These are phyloP conservation scores for Saccharomycopsis guyanensis DNA, from an alignment of 805 yeast genomes.

Conservation along the genomic window DNA sequence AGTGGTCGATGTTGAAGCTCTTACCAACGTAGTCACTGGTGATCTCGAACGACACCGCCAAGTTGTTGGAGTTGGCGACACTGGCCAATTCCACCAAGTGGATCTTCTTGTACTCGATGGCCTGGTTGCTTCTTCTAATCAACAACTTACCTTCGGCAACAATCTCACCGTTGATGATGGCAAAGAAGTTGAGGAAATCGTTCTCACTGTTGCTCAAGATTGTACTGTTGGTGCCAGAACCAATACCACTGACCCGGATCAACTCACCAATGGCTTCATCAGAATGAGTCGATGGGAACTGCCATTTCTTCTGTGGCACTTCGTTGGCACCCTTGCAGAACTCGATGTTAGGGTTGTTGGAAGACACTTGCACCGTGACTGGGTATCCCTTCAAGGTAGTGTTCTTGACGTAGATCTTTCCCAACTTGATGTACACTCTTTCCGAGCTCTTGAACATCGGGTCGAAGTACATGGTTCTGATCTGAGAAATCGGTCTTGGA, in stretches of 20 bases:
- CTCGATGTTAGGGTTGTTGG: conserved; percentile 42
- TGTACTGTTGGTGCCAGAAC: conserved; percentile 28
- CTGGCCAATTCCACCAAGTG: conserved; percentile 38
- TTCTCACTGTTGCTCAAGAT: conserved; percentile 32
- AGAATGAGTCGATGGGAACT: conserved; percentile 63
- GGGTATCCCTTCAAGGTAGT: conserved; percentile 26
- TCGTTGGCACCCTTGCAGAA: conserved; percentile 70
- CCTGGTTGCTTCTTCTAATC: conserved; percentile 39
- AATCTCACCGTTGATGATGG: conserved; percentile 56
- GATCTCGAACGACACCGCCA: conserved; percentile 40
- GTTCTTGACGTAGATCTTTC: conserved; percentile 34
- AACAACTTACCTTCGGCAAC: conserved; percentile 51
- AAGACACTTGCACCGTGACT: conserved; percentile 45
- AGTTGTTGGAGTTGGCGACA: conserved; percentile 35
- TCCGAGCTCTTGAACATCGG: conserved; percentile 54
- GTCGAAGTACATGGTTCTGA: conserved; percentile 58
- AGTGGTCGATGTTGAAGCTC: conserved; percentile 47
- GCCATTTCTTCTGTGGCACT: conserved; percentile 46
- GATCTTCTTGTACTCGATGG: conserved; percentile 42
- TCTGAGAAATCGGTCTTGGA: conserved; percentile 51
- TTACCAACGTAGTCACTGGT: conserved; percentile 64
- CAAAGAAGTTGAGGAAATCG: conserved; percentile 47
- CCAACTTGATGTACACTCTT: conserved; percentile 50
- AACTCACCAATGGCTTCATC: conserved; percentile 69
- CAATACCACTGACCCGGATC: conserved; percentile 55